Evolutionary conservation across 2,329 filamentous ascomycete genomes (phyloP).

Genomic region (Blastomyces gilchristii): DNA sequence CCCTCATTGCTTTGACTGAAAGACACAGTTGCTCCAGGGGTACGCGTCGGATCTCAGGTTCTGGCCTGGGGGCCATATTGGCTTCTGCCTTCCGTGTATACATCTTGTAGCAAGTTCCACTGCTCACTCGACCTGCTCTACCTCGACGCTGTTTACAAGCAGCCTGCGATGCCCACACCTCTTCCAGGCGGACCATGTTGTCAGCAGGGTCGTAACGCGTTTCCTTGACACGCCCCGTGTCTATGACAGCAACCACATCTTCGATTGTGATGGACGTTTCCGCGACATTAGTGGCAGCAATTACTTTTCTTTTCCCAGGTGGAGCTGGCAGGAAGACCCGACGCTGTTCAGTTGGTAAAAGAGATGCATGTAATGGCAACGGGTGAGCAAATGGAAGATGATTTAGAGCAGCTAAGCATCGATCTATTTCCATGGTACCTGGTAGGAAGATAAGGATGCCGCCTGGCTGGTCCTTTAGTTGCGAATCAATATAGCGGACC

Average conservation of each 20-base stretch:
- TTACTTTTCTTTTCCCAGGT: constrained; percentile 73
- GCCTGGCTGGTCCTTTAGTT: constrained; percentile 62
- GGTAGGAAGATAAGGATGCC: constrained; percentile 94
- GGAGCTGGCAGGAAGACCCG: constrained; percentile 72
- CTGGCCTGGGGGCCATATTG: constrained; percentile 76
- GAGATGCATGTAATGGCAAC: constrained; percentile 80
- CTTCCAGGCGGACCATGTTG: constrained; percentile 88
- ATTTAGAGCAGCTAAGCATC: constrained; percentile 59
- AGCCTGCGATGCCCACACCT: constrained; percentile 88
- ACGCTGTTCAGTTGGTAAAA: constrained; percentile 79
- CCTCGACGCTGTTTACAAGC: constrained; percentile 91
- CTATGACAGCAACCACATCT: constrained; percentile 91
- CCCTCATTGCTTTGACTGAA: constrained; percentile 83
- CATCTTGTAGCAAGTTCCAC: constrained; percentile 88
- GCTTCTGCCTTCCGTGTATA: constrained; percentile 77
- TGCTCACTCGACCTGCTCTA: constrained; percentile 83
- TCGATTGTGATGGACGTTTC: constrained; percentile 98
- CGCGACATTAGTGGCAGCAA: constrained; percentile 91
- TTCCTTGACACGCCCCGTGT: constrained; percentile 91
- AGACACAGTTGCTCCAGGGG: constrained; percentile 90
- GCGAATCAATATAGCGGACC: constrained; percentile 68
- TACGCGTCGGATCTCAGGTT: constrained; percentile 87
- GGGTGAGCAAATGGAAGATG: constrained; percentile 60
- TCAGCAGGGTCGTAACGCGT: constrained; percentile 85
- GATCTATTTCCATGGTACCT: constrained; percentile 82